Base-by-base conservation (phyloP, 176 grass and related monocot genomes). In the Elymus sibiricus region DNA sequence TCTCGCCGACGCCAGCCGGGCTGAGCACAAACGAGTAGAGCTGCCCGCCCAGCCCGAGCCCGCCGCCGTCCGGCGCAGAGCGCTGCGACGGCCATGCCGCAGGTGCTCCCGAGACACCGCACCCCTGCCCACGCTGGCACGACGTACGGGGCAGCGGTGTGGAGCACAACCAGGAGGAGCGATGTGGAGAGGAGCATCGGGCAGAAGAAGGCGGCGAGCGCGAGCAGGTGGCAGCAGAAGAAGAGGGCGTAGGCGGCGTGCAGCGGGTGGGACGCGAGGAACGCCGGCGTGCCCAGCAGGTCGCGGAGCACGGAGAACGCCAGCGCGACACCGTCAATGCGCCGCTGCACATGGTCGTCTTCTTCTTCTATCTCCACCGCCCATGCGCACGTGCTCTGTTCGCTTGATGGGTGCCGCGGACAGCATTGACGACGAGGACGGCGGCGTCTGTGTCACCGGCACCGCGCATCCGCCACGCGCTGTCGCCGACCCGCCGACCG, bases 101-200 rank as follows among this genome's bases (percentile, higher is more conserved):
- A 94, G 46, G 91, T 95, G 73, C 77, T 80, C 22, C 93, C 86
- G 21, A 95, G 86, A 24, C 79, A 92, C 12, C 83, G 37, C 28
- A 19, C 67, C 22, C 64, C 82, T 3, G 65, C 39, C 74, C 58
- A 83, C 21, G 72, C 74, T 15, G 74, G 87, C 12, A 31, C 43
- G 44, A 63, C 16, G 67, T 87, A 90, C 21, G 95, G 89, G 12
- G 68, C 85, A 32, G 67, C 26, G 51, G 93, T 95, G 58, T 81
- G 31, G 64, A 98, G 78, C 43, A 82, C 86, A 58, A 87, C 55
- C 21, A 98, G 78, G 59, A 95, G 89, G 58, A 95, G 84, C 9
- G 86, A 56, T 3, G 96, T 98, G 74, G 93, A 95, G 37, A 73
- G 31, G 80, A 98, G 93, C 53, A 98, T 92, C 3, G 96, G 93